Percentiles rank a stretch among this genome's conserved stretches.
phyloP scores from a whole-genome alignment of 2,329 filamentous ascomycete genomes.

The Cladosporium sphaerospermum region DNA sequence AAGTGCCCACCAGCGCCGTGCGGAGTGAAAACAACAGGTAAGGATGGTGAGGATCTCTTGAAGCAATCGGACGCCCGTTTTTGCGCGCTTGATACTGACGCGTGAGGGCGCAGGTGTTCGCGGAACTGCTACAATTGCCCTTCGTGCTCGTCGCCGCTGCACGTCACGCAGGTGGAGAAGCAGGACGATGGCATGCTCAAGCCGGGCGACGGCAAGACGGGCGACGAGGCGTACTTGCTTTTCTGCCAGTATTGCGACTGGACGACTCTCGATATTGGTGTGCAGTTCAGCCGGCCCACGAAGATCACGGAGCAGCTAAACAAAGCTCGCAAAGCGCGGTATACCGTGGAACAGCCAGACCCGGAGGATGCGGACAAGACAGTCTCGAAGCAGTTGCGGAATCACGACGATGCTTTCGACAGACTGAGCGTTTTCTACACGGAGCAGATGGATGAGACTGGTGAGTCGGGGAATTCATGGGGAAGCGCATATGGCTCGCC shows the following conservation, averaged over 20 bases:
- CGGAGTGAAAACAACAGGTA: conserved; percentile 91
- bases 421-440: conserved; percentile 72
- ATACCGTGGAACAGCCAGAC: conserved; percentile 33
- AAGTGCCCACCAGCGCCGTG: conserved; percentile 87
- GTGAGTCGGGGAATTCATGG: conserved; percentile 45
- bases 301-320: conserved; percentile 68
- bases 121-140: conserved; percentile 95
- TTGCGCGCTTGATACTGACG: not conserved
- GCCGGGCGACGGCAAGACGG: conserved; percentile 12
- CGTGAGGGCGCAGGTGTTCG: conserved; percentile 47
- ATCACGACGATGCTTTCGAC: conserved; percentile 55
- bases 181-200: conserved; percentile 10
- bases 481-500: conserved; percentile 63
- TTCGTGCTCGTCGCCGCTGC: conserved; percentile 73
- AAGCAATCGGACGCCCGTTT: not conserved
- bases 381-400: conserved; percentile 34
- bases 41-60: conserved; percentile 19
- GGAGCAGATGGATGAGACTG: conserved; percentile 62
- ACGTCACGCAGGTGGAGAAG: conserved; percentile 62
- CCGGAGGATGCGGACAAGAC: conserved; percentile 35
- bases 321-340: conserved; percentile 24
- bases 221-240: conserved; percentile 55
- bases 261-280: conserved; percentile 81
- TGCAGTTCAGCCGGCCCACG: conserved; percentile 79
- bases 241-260: conserved; percentile 89